Evolutionary conservation across 148 eudicot genomes (phyloP).

Genomic region (Fagopyrum esculentum): DNA sequence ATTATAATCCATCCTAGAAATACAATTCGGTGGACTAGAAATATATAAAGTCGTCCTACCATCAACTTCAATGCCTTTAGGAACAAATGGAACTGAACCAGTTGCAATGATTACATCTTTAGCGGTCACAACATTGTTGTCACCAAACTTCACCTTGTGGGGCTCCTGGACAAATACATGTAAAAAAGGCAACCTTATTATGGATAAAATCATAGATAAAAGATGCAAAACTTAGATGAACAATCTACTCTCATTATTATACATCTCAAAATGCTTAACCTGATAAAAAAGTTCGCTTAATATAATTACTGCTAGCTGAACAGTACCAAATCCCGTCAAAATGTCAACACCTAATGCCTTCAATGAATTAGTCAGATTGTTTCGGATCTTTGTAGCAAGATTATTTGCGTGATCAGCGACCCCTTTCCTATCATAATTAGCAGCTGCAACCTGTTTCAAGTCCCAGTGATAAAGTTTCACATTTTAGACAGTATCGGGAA

Average conservation of each 20-base stretch:
- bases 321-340: constrained; percentile 81
- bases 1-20: neutral
- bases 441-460: constrained; percentile 80
- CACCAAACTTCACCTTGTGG: constrained; percentile 73
- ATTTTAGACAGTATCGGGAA: neutral
- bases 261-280: neutral
- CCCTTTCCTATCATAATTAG: constrained; percentile 90
- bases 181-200: neutral
- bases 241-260: neutral
- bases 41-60: constrained; percentile 37
- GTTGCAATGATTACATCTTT: constrained; percentile 96
- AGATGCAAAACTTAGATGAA: neutral
- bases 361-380: constrained; percentile 77
- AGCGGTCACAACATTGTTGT: constrained; percentile 69
- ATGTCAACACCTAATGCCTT: constrained; percentile 96
- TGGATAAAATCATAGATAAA: neutral
- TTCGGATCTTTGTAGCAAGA: constrained; percentile 88
- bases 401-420: constrained; percentile 96
- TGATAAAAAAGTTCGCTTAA: neutral
- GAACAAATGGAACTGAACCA: constrained; percentile 91
- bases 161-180: constrained; percentile 58
- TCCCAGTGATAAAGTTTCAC: constrained; percentile 5
- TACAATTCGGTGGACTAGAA: neutral
- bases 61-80: constrained; percentile 98
- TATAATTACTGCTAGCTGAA: constrained; percentile 14